These are phyloP conservation scores for Cutaneotrichosporon sp. DNA, from an alignment of 1,284 basidiomycete genomes.

Conservation along the genomic window DNA sequence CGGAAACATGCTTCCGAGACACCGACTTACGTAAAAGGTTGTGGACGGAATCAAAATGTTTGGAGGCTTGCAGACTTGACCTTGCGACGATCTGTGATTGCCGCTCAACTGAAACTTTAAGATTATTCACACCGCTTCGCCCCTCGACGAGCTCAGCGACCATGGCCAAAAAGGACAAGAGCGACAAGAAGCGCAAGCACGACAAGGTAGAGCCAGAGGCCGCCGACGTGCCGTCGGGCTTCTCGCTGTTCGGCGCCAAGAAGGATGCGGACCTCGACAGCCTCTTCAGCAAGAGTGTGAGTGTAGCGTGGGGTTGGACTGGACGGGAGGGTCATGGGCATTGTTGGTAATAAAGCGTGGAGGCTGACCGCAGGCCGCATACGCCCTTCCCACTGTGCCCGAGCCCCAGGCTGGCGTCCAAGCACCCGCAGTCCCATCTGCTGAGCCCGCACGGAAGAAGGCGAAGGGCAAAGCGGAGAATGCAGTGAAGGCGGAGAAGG, in stretches of 20 bases:
- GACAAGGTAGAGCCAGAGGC: slow-evolving; percentile 8
- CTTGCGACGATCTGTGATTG: neutral
- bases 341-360: too few species aligned
- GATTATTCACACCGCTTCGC: neutral
- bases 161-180: slow-evolving; percentile 21
- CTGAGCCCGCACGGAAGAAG: slow-evolving; percentile 5
- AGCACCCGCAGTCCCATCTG: too few species aligned
- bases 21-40: neutral
- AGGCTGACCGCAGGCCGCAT: slow-evolving; percentile 27
- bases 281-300: slow-evolving; percentile 48
- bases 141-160: too few species aligned
- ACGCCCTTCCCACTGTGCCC: slow-evolving; percentile 23
- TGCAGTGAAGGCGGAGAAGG: slow-evolving; percentile 13
- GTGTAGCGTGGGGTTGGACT: slow-evolving; percentile 15
- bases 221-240: slow-evolving; percentile 6
- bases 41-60: neutral
- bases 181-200: slow-evolving; percentile 32
- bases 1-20: too few species aligned
- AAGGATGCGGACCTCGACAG: slow-evolving; percentile 45
- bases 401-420: too few species aligned
- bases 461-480: slow-evolving; percentile 5
- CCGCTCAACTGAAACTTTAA: neutral
- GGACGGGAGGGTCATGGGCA: too few species aligned
- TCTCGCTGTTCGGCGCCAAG: slow-evolving; percentile 31
- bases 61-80: neutral